Conservation (phyloP, 495 filamentous ascomycete species). For the Xylaria bambusicola region DNA sequence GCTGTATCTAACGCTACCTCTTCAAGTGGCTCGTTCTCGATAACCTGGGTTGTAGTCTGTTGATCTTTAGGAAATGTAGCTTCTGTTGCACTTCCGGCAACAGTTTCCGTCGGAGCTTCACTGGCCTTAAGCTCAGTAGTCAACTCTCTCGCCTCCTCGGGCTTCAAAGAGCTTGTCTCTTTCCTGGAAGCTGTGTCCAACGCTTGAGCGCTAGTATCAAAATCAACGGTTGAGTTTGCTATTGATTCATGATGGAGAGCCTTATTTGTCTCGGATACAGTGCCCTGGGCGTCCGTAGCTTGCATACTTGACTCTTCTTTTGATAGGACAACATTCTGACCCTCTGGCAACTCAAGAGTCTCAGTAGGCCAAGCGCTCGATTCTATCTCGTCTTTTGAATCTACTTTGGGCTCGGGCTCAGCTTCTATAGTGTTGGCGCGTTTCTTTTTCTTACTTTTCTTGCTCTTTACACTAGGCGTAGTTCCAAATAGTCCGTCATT, state of each 20-base stretch:
- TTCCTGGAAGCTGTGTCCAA: neutral
- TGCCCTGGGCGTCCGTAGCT: neutral
- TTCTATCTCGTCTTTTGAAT: conserved; percentile 9
- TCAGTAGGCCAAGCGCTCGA: neutral
- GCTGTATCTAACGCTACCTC: conserved; percentile 3
- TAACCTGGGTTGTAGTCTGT: neutral
- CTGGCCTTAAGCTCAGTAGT: neutral
- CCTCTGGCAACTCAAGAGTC: neutral
- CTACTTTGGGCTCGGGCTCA: conserved; percentile 17
- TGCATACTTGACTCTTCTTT: neutral
- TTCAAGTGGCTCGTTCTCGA: neutral
- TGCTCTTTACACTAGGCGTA: conserved; percentile 6
- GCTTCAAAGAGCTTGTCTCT: neutral
- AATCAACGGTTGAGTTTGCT: neutral
- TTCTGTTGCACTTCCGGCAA: neutral
- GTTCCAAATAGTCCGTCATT: neutral
- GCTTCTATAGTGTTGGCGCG: conserved; percentile 14
- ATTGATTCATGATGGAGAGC: neutral
- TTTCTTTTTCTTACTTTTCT: conserved; percentile 29
- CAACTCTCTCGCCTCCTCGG: neutral
- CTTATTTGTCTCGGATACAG: neutral
- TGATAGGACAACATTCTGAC: neutral
- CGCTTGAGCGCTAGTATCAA: neutral
- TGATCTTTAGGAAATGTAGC: conserved; percentile 11
- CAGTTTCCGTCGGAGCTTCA: neutral